Conservation (phyloP, 495 filamentous ascomycete genomes). For the Penicillium lividum region DNA sequence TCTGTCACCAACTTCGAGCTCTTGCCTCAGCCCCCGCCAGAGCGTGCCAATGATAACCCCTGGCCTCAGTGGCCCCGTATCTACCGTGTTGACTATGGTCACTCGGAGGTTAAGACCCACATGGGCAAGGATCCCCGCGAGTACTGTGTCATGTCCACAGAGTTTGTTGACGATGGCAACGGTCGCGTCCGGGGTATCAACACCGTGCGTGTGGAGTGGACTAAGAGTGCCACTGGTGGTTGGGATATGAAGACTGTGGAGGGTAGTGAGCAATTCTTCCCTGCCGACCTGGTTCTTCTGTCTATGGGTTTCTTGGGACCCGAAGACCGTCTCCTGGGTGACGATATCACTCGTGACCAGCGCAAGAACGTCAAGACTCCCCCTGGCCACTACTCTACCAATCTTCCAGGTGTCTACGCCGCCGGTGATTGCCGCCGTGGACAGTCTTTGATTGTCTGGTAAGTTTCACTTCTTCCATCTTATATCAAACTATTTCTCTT, state of each 20-base stretch:
- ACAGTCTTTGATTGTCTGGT: slow-evolving; percentile 98
- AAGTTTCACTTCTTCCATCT: slow-evolving; percentile 40
- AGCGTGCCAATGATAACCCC: slow-evolving; percentile 95
- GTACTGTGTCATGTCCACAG: slow-evolving; percentile 98
- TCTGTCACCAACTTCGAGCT: slow-evolving; percentile 98
- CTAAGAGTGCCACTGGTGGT: slow-evolving; percentile 81
- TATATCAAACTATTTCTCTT: neutral
- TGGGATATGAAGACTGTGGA: slow-evolving; percentile 99
- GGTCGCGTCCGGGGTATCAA: slow-evolving; percentile 97
- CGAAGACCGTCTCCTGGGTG: slow-evolving; percentile 84
- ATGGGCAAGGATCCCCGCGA: slow-evolving; percentile 97
- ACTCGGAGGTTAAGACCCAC: slow-evolving; percentile 95
- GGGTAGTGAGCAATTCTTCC: slow-evolving; percentile 94
- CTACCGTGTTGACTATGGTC: slow-evolving; percentile 97
- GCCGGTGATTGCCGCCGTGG: slow-evolving; percentile 96
- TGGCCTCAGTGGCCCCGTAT: slow-evolving; percentile 99
- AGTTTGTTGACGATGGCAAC: slow-evolving; percentile 90
- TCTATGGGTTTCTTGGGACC: slow-evolving; percentile 99
- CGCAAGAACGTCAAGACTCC: slow-evolving; percentile 98
- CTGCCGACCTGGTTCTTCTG: slow-evolving; percentile 91
- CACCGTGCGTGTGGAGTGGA: slow-evolving; percentile 96
- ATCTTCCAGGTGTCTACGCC: slow-evolving; percentile 86
- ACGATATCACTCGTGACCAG: slow-evolving; percentile 85
- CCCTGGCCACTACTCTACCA: slow-evolving; percentile 85
- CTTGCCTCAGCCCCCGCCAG: slow-evolving; percentile 88